These are phyloP conservation scores for Phytophthora meadii DNA, from an alignment of 352 stramenopile genomes.

Conservation along the genomic window DNA sequence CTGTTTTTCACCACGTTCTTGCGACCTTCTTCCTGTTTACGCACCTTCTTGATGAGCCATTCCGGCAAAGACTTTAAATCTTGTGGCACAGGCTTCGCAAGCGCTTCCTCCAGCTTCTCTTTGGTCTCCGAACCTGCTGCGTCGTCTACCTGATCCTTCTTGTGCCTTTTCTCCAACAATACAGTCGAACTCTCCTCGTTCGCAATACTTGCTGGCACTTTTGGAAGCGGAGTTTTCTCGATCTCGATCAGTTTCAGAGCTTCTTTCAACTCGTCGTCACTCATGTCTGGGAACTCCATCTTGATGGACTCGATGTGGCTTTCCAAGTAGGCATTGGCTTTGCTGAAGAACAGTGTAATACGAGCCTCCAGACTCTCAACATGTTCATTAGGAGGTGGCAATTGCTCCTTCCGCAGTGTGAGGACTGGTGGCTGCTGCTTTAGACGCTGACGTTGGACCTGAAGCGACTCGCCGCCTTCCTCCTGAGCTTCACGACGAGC, in stretches of 20 bases:
- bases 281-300: conserved; percentile 39
- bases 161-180: conserved; percentile 27
- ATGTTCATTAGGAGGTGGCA: conserved; percentile 32
- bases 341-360: conserved; percentile 51
- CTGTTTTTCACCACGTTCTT: conserved; percentile 51
- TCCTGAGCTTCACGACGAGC: conserved; percentile 27
- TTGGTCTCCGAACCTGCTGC: conserved; percentile 10
- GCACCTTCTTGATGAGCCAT: conserved; percentile 85
- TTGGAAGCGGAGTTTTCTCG: conserved; percentile 40
- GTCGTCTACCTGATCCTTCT: conserved; percentile 8
- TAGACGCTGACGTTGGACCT: conserved; percentile 26
- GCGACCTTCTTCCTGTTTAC: conserved; percentile 55
- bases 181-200: conserved; percentile 12
- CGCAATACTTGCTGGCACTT: conserved; percentile 20
- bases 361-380: conserved; percentile 54
- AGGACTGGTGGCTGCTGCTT: conserved; percentile 49
- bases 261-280: conserved; percentile 36
- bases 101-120: conserved; percentile 46
- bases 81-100: conserved; percentile 68
- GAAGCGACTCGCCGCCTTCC: conserved; percentile 20
- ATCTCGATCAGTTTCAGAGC: conserved; percentile 53
- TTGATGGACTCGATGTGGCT: conserved; percentile 30
- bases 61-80: conserved; percentile 72
- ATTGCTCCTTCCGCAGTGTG: conserved; percentile 57
- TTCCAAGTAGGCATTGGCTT: conserved; percentile 45